A percentile compares a stretch with the other conserved stretches of the same genome.
phyloP scores from a whole-genome alignment of 495 filamentous ascomycete genomes.

The Cetradonia linearis region DNA sequence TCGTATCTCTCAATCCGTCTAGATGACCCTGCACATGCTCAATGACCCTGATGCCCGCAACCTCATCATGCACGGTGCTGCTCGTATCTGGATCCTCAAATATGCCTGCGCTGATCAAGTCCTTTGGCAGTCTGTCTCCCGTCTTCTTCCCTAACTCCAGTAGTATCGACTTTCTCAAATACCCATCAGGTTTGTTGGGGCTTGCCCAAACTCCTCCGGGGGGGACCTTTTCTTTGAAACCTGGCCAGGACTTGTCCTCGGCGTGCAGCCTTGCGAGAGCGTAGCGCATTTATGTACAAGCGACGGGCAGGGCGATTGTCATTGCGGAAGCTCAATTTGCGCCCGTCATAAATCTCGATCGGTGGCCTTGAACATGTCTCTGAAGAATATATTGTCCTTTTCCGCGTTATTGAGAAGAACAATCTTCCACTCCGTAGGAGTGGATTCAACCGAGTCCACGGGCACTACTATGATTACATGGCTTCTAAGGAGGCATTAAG shows the following conservation, averaged over 20 bases:
- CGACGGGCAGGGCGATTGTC: slow-evolving; percentile 14
- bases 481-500: too few relatives aligned
- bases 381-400: slow-evolving; percentile 1
- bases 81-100: slow-evolving; percentile 4
- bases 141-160: background rate
- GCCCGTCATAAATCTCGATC: background rate
- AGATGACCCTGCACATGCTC: slow-evolving; percentile 7
- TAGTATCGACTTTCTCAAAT: background rate
- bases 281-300: slow-evolving; percentile 9
- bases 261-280: slow-evolving; percentile 3
- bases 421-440: slow-evolving; percentile 10
- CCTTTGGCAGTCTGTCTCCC: background rate
- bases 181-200: slow-evolving; percentile 5
- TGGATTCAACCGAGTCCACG: background rate
- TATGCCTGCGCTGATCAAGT: slow-evolving; percentile 3
- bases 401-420: slow-evolving; percentile 1
- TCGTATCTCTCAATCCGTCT: background rate
- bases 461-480: slow-evolving; percentile 4
- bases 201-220: slow-evolving; percentile 1
- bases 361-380: background rate
- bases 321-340: slow-evolving; percentile 8
- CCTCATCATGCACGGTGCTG: background rate
- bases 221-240: background rate
- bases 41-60: slow-evolving; percentile 1
- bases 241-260: slow-evolving; percentile 1